phyloP scores from a whole-genome alignment of 148 eudicot species.

The Silene latifolia region DNA sequence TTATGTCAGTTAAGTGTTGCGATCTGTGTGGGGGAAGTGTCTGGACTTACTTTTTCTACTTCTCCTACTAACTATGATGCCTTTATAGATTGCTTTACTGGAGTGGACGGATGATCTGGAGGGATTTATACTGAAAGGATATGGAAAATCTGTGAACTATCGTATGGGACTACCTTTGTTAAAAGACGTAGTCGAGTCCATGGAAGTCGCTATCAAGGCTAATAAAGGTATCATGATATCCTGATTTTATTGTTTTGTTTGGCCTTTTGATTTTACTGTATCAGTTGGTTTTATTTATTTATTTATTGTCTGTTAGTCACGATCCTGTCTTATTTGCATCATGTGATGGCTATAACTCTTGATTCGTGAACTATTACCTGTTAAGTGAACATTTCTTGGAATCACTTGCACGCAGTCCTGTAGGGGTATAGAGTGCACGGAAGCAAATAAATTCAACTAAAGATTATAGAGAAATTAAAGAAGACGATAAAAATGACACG shows the following conservation, averaged over 20 bases:
- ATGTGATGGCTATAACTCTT: not conserved
- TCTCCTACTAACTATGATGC: not conserved
- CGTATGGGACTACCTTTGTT: slow-evolving; percentile 93
- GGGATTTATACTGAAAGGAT: slow-evolving; percentile 77
- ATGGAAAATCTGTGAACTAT: slow-evolving; percentile 87
- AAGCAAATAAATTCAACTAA: too few species aligned
- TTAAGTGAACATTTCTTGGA: not conserved
- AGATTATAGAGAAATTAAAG: too few species aligned
- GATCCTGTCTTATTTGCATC: too few species aligned
- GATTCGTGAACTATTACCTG: not conserved
- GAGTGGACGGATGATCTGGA: slow-evolving; percentile 98
- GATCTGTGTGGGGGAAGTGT: not conserved
- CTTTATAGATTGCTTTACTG: slow-evolving; percentile 57
- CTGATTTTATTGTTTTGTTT: not conserved
- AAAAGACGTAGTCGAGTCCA: slow-evolving; percentile 76
- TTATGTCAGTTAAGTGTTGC: not conserved
- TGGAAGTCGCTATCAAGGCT: slow-evolving; percentile 81
- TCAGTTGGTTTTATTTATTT: not conserved
- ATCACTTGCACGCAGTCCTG: not conserved
- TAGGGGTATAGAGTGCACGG: not conserved
- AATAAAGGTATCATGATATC: slow-evolving; percentile 54
- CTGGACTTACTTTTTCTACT: not conserved
- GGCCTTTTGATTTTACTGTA: not conserved
- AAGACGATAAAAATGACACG: too few species aligned
- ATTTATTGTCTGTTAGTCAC: not conserved